A percentile compares a stretch with the other conserved stretches of the same genome.
phyloP scores from a whole-genome alignment of 768 basidiomycete genomes.

The Trametes gibbosa region DNA sequence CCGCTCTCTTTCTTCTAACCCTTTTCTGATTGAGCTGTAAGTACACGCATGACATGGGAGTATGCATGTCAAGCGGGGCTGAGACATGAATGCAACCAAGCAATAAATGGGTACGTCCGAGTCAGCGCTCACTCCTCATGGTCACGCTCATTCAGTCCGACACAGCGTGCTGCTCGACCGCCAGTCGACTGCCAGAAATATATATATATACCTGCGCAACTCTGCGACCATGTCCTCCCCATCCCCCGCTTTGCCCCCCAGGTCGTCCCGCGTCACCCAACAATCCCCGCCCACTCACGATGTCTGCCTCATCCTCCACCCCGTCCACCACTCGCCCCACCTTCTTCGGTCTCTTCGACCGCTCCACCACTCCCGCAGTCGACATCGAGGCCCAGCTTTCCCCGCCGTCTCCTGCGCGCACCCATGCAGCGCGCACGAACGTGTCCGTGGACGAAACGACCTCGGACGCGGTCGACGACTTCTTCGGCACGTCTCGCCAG shows the following conservation, averaged over 20 bases:
- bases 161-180: background rate
- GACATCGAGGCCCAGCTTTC: conserved; percentile 19
- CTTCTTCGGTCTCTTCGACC: conserved; percentile 20
- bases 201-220: conserved; percentile 2
- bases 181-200: background rate
- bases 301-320: conserved; percentile 15
- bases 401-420: conserved; percentile 1
- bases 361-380: conserved; percentile 3
- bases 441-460: conserved; percentile 1
- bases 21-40: no score
- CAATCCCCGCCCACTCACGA: background rate
- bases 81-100: no score
- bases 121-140: no score
- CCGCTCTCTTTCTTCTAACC: no score
- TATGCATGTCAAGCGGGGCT: no score
- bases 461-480: conserved; percentile 23
- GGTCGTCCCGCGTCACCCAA: background rate
- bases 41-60: no score
- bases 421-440: conserved; percentile 2
- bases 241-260: background rate
- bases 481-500: conserved; percentile 28
- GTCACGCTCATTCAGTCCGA: background rate
- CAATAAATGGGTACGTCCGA: no score
- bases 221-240: conserved; percentile 9
- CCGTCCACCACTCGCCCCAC: conserved; percentile 4